Base-by-base conservation (phyloP, 2,329 filamentous ascomycete species). In the Akanthomyces uredinophilus region DNA sequence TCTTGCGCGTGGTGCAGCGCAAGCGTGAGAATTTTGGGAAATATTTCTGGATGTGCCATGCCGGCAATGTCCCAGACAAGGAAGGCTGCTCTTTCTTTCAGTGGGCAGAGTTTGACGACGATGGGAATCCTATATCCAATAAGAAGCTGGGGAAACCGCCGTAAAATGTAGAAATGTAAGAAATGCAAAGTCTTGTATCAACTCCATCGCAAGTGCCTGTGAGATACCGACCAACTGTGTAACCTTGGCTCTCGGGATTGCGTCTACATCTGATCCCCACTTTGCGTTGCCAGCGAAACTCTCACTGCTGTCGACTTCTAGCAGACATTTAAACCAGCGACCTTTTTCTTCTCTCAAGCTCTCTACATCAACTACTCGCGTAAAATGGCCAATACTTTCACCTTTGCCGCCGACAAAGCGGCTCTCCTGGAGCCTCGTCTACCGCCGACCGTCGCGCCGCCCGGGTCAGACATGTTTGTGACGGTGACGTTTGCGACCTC, bases 21-120 rank as follows among this genome's bases (percentile, higher is more conserved):
- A 92, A 89, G 75, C 87, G 83, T 67, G 89, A 90, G 67, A 94
- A 86, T 60, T 81, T 86, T 66, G 93, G 94, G 0, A 81, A 82
- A 68, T 96, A 98, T 72, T 95, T 96, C 75, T 96, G 92, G 92
- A 95, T 94, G 89, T 98, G 95, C 69, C 86, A 96, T 75, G 86
- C 86, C 0, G 86, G 88, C 7, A 90, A 87, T 69, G 82, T 87
- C 2, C 88, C 88, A 0, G 88, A 84, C 52, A 88, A 82, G 75
- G 76, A 86, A 44, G 86, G 84, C 5, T 96, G 92, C 70, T 79
- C 82, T 0, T 95, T 89, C 69, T 96, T 96, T 68, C 81, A 90
- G 65, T 96, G 92, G 92, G 92, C 90, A 0, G 83, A 88, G 60
- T 96, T 96, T 74, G 88, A 94, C 68, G 87, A 96, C 41, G 89